Evolutionary conservation across 108 stramenopile genomes (phyloP), one percentile per base, ranked within the genome.

Genomic region (Fragilaria radians): DNA sequence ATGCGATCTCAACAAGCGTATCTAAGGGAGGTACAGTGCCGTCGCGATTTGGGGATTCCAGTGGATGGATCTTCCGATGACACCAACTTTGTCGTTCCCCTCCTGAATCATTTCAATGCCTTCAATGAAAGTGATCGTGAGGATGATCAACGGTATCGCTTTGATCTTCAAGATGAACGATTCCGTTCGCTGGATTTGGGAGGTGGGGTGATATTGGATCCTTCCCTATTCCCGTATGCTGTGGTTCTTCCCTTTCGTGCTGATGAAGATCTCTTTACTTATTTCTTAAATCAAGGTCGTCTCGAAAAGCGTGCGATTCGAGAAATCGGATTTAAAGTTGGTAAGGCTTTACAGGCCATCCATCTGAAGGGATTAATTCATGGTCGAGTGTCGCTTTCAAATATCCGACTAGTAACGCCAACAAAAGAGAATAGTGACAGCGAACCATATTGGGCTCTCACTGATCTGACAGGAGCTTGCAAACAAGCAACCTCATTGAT

Each of bases 161-260:
- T 50, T 32, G 74, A 81, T 46, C 53, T 62, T 3, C 61, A 62
- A n/a, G 73, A 74, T 56, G 73, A 73, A 22, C 53, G 80, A 28
- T 81, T 81, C 48, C 30, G 24, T 49, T 42, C 46, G 17, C 36
- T 67, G 1, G 23, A 57, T 28, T 57, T 87, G 19, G n/a, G n/a
- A n/a, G n/a, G n/a, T n/a, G n/a, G n/a, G n/a, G n/a, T n/a, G n/a
- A n/a, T n/a, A n/a, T n/a, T n/a, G n/a, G n/a, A n/a, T n/a, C n/a
- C n/a, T n/a, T 46, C 71, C 7, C 70, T 70, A 46, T 78, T 67
- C 52, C 68, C 68, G 14, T 78, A 68, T 56, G 88, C 82, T n/a
- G 55, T 89, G 17, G 82, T 89, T 23, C 78, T 80, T 61, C 80
- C 78, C 19, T 57, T 63, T 27, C 31, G 59, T 26, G 76, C 71